Conservation (phyloP, 2,329 filamentous ascomycete genomes). For the Aspergillus quadrilineatus region DNA sequence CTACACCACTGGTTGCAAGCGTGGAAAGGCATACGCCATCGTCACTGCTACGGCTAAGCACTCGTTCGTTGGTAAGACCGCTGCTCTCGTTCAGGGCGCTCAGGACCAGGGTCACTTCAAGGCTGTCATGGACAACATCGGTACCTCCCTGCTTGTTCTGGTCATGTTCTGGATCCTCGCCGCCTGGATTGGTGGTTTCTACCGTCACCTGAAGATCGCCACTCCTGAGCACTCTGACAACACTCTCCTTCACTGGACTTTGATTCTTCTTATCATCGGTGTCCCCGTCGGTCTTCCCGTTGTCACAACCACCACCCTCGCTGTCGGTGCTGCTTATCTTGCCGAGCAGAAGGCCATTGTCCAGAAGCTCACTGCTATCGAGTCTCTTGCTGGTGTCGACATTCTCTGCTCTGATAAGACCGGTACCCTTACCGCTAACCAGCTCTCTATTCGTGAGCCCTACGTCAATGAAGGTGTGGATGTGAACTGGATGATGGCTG, state of each 20-base stretch:
- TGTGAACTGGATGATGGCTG: slow-evolving; percentile 83
- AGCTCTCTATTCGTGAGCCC: slow-evolving; percentile 73
- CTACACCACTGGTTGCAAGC: slow-evolving; percentile 81
- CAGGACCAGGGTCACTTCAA: slow-evolving; percentile 78
- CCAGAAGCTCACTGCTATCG: slow-evolving; percentile 76
- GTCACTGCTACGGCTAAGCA: slow-evolving; percentile 65
- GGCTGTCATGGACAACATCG: slow-evolving; percentile 80
- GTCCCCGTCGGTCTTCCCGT: slow-evolving; percentile 77
- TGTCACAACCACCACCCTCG: slow-evolving; percentile 74
- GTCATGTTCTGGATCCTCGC: slow-evolving; percentile 76
- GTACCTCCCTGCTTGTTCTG: slow-evolving; percentile 69
- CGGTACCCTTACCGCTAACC: slow-evolving; percentile 62
- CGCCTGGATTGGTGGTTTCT: slow-evolving; percentile 77
- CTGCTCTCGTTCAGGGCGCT: slow-evolving; percentile 70
- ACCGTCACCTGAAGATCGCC: slow-evolving; percentile 64
- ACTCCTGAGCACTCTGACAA: slow-evolving; percentile 53
- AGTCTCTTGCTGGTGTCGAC: slow-evolving; percentile 72
- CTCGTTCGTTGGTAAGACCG: slow-evolving; percentile 76
- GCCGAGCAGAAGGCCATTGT: slow-evolving; percentile 77
- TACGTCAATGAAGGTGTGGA: slow-evolving; percentile 75
- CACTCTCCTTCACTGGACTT: slow-evolving; percentile 66
- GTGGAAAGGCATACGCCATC: slow-evolving; percentile 71
- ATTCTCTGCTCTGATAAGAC: slow-evolving; percentile 82
- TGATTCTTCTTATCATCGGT: slow-evolving; percentile 73
- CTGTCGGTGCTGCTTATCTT: slow-evolving; percentile 74